Evolutionary conservation across 179 eudicot genomes (phyloP), one percentile per base, ranked within the genome.

Genomic region (Carnegiea gigantea): DNA sequence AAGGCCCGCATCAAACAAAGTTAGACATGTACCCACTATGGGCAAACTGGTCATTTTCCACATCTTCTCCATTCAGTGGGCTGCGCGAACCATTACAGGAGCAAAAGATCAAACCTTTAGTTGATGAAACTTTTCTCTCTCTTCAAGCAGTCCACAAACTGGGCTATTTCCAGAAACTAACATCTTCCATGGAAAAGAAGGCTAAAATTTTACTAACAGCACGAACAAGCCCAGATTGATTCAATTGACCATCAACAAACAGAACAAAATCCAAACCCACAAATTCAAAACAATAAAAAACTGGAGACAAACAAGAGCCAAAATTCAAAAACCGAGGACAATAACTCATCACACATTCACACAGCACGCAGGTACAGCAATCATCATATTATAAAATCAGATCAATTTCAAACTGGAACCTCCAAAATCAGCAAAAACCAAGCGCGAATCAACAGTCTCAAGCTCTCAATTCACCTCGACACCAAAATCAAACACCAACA

Each of bases 211-310:
- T 9, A 72, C 76, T 17, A 75, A 28, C n/a, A 75, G 23, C 23
- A 28, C 68, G 53, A 49, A 44, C 51, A 40, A 72, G 77, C 77
- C 77, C 77, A 73, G 77, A 73, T 73, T 30, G 33, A 72, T 62
- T 62, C 68, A 67, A 18, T 67, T 67, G 72, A 67, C 6, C 40
- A 44, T 23, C 9, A 11, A 73, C 33, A 13, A 73, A 24, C 28
- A 23, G 9, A 44, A 21, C 57, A 9, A 0, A 46, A n/a, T 44
- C 51, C 77, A 73, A 73, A 73, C 77, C 77, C 77, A 44, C 57
- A 44, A n/a, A 73, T 73, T 73, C 77, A 46, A 73, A 73, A n/a
- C 53, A 73, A 73, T 46, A 54, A 73, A 8, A 38, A 40, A 71
- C 30, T 28, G 21, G 17, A 14, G 46, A 7, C n/a, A 21, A 73